These are phyloP conservation scores for Quercus lobata DNA, from an alignment of 331 rosid genomes.

Conservation along the genomic window DNA sequence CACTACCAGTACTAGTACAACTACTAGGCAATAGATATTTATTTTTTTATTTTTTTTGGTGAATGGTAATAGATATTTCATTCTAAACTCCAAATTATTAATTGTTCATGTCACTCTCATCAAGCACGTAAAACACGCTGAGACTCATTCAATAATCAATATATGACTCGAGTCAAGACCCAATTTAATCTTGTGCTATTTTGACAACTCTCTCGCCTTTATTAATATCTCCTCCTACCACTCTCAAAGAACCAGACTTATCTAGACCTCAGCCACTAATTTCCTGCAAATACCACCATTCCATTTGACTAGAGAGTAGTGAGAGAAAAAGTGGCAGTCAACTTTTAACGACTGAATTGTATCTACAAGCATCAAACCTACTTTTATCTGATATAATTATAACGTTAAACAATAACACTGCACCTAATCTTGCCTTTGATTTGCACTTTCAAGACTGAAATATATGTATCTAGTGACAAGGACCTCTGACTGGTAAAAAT, in stretches of 20 bases:
- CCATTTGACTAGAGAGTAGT: background rate
- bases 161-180: background rate
- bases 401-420: background rate
- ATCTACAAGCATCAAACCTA: background rate
- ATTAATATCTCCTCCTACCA: background rate
- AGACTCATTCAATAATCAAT: background rate
- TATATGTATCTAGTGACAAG: background rate
- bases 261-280: slow-evolving; percentile 21
- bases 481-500: too few relatives aligned
- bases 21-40: background rate
- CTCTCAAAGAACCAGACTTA: slow-evolving; percentile 9
- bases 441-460: background rate
- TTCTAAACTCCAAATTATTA: background rate
- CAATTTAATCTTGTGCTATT: background rate
- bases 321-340: slow-evolving; percentile 10
- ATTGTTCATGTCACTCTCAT: background rate
- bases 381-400: background rate
- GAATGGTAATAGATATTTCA: background rate
- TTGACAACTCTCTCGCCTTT: slow-evolving; percentile 15
- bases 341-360: background rate
- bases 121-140: background rate
- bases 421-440: background rate
- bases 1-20: background rate
- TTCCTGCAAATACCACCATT: background rate
- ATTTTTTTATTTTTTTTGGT: too few relatives aligned